Evolutionary conservation across 2,329 filamentous ascomycete genomes (phyloP), one percentile per base, ranked within the genome.

Genomic region (Paraconiothyrium sp.): DNA sequence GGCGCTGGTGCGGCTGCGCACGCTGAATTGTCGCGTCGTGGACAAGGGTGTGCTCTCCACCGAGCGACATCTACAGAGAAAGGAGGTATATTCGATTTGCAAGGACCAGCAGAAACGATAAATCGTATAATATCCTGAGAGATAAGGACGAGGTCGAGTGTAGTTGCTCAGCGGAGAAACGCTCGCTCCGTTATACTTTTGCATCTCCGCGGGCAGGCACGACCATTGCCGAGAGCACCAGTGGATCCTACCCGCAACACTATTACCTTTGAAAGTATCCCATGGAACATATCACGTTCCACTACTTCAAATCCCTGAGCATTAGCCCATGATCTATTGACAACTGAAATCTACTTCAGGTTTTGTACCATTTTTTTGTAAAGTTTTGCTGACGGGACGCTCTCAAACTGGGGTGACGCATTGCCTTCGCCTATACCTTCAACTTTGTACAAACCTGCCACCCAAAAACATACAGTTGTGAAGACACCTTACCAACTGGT

Each of bases 91-190:
- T 35, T 8, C 43, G 5, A 22, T 44, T 8, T 10, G 22, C n/a
- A 44, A n/a, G 27, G 9, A 46, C 34, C 11, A 16, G 4, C 11
- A 22, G 16, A 14, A 4, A 2, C 2, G 8, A 43, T 34, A 22
- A 27, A 32, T 14, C 6, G 13, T 22, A 32, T 37, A 35, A 37
- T 30, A 35, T 30, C 5, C 10, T 16, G 22, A 43, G 32, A 51
- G 55, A 58, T 50, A 58, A 58, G 55, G 24, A 47, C 8, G 55
- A 43, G 35, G 39, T 32, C 34, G 14, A 51, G 47, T 56, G 41
- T 37, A 20, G 54, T 56, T 24, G 43, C 24, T 47, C 14, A 48
- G 54, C 54, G 54, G 54, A 56, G 54, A 56, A 56, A 56, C 43
- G 54, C 43, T 48, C 54, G 43, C 43, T 56, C 54, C 54, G 54